phyloP scores from a whole-genome alignment of 225 moss, liverwort and hornwort genomes.

The Rhytidiadelphus loreus region DNA sequence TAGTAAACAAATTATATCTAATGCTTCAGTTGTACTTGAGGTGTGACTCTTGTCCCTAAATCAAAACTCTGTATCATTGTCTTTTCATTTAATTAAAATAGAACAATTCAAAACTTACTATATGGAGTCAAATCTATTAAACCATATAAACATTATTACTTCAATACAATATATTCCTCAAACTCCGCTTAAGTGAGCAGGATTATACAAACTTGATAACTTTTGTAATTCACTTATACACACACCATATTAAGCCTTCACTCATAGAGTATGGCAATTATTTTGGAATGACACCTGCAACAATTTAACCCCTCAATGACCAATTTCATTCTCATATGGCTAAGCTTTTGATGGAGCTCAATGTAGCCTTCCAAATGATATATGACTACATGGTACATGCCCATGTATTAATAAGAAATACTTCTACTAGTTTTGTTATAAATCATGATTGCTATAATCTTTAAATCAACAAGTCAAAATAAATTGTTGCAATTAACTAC shows the following conservation, averaged over 20 bases:
- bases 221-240: background rate
- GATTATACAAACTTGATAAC: background rate
- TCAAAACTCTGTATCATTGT: background rate
- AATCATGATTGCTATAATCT: too few species aligned
- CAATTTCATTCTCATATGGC: rapidly evolving
- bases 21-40: background rate
- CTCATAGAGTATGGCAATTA: background rate
- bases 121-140: rapidly evolving
- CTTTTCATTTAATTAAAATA: background rate
- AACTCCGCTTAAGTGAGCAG: rapidly evolving
- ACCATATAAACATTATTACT: background rate
- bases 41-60: too few species aligned
- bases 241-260: background rate
- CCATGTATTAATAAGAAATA: background rate
- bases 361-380: background rate
- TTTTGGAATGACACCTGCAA: background rate
- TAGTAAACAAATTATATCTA: background rate
- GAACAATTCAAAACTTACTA: background rate
- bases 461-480: background rate
- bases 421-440: background rate
- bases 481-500: rapidly evolving
- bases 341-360: background rate
- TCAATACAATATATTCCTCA: background rate
- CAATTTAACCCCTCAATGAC: too few species aligned
- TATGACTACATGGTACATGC: rapidly evolving